phyloP scores from a whole-genome alignment of 805 yeast species.

The Lachancea lanzarotensis region DNA sequence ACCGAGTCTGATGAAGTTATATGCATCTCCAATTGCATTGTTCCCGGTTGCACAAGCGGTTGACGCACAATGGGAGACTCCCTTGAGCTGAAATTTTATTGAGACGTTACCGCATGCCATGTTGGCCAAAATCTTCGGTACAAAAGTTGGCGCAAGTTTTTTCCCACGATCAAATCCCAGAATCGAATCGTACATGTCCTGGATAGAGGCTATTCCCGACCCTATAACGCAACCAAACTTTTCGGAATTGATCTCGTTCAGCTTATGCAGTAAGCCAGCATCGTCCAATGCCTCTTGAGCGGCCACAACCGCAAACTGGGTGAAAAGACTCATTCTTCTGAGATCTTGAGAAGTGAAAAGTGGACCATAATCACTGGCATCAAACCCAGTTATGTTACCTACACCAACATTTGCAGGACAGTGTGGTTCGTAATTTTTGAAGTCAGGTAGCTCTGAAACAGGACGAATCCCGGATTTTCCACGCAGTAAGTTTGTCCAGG shows the following conservation, averaged over 20 bases:
- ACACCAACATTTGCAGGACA: constrained; percentile 55
- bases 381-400: constrained; percentile 55
- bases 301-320: constrained; percentile 75
- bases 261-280: constrained; percentile 45
- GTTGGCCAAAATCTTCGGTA: constrained; percentile 76
- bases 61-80: constrained; percentile 82
- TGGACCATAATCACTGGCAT: constrained; percentile 35
- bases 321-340: constrained; percentile 60
- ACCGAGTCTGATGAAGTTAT: constrained; percentile 67
- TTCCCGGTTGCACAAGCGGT: constrained; percentile 98
- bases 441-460: constrained; percentile 35
- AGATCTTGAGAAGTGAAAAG: constrained; percentile 37
- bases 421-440: constrained; percentile 39
- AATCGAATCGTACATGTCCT: constrained; percentile 56
- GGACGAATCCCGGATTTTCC: constrained; percentile 55
- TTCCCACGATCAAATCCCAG: constrained; percentile 44
- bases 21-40: constrained; percentile 91
- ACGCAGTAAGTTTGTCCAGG: constrained; percentile 50
- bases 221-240: constrained; percentile 76
- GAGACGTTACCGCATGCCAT: constrained; percentile 95
- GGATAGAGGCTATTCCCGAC: constrained; percentile 85
- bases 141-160: constrained; percentile 75
- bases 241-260: background rate
- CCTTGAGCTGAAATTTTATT: constrained; percentile 66
- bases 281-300: constrained; percentile 70